Conservation (phyloP, 1,284 basidiomycete genomes). For the Neonothopanus nambi region DNA sequence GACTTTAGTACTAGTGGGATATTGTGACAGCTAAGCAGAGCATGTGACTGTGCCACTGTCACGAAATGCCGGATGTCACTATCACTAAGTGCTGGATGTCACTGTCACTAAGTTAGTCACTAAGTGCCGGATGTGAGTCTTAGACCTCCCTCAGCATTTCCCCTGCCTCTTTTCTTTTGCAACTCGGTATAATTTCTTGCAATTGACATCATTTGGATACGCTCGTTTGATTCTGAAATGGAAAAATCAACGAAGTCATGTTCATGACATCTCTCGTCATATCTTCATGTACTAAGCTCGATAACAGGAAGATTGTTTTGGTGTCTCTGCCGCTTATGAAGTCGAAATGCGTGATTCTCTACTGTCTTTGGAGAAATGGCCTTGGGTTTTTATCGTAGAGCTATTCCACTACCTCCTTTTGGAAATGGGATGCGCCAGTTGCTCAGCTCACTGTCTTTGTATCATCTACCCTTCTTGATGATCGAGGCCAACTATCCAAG, state of each 20-base stretch:
- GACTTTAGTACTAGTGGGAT: no score
- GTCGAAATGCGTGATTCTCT: constrained; percentile 10
- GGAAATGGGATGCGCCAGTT: constrained; percentile 12
- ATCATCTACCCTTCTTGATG: constrained; percentile 8
- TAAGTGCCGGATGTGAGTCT: no score
- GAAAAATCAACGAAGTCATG: constrained; percentile 80
- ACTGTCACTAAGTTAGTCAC: no score
- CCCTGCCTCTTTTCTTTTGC: constrained; percentile 99
- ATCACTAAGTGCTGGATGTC: no score
- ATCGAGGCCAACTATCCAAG: background rate
- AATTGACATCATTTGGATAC: constrained; percentile 97
- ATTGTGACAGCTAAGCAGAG: no score
- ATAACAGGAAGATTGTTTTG: constrained; percentile 12
- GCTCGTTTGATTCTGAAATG: constrained; percentile 89
- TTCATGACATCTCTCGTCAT: constrained; percentile 62
- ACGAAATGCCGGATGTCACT: no score
- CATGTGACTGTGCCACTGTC: no score
- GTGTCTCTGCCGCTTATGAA: constrained; percentile 9
- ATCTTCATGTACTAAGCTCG: no score
- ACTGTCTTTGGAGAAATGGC: constrained; percentile 1
- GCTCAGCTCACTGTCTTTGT: constrained; percentile 12
- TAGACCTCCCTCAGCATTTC: constrained; percentile 92
- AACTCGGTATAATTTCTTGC: constrained; percentile 94
- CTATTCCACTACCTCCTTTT: constrained; percentile 13
- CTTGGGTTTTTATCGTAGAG: constrained; percentile 11